Base-by-base conservation (phyloP, 768 basidiomycete genomes). In the Amanita thiersii region DNA sequence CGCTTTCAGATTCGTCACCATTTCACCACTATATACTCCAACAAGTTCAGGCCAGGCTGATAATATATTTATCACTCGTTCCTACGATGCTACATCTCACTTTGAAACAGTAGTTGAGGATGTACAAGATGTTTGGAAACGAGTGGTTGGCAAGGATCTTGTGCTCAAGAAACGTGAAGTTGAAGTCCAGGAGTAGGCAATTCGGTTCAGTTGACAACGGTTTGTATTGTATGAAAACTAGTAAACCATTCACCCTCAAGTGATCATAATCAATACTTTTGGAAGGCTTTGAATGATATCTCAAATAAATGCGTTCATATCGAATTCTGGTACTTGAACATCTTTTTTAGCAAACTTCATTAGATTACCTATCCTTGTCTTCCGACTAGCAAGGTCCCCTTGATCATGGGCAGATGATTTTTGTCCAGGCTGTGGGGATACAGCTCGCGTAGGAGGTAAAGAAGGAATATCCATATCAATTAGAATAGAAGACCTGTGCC, bases 51-150 rank as follows among this genome's bases (percentile, higher is more conserved):
- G 96, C 44, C 57, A 75, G 47, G 64, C 68, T 33, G 93, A 99
- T 69, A 86, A 90, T 59, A 88, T 99, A 59, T 99, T 87, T 71
- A 81, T 99, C 66, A 99, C 96, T 41, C 85, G 85, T 42, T 96
- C 92, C 11, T 99, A 98, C 64, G 96, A 99, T 58, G 94, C 96
- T 5, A 97, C 96, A 8, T 92, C 89, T 20, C 96, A 99, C 67
- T 98, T 99, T 60, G 96, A 99, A 72, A 96, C 90, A 19, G 93
- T 98, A 35, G 90, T 94, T 18, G 91, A 97, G 39, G 94, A 99
- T 46, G 96, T 99, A 26, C 83, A 86, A 47, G 87, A 97, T 61
- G 89, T 98, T 30, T 99, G 91, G 90, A 81, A 84, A 69, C 74
- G 93, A 41, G 79, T 94, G 40, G 70, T 73, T 2, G 90, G 86